Percentiles rank a stretch among this genome's conserved stretches.
Conservation (phyloP, 768 basidiomycete genomes). For the Pulveroboletus frians region DNA sequence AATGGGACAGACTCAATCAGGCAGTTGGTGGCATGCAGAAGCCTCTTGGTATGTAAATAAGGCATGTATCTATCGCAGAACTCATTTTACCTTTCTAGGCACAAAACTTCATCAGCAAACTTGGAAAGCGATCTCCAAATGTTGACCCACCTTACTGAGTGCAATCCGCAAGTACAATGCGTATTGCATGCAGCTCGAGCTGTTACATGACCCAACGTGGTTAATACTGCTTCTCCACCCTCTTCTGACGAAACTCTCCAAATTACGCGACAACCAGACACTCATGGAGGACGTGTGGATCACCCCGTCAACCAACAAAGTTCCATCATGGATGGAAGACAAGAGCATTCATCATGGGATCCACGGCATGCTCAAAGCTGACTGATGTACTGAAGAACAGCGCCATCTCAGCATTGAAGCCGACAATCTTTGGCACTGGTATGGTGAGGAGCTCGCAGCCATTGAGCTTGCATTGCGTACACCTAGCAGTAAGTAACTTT, state of each 20-base stretch:
- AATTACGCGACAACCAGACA: neutral
- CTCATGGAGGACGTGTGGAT: neutral
- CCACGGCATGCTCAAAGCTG: neutral
- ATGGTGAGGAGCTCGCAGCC: neutral
- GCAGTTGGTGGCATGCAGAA: neutral
- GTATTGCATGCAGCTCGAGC: neutral
- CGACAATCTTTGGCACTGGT: neutral
- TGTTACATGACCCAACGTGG: neutral
- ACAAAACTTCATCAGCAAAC: no score
- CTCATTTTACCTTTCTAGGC: neutral
- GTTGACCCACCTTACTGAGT: neutral
- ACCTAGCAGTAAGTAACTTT: conserved; percentile 1
- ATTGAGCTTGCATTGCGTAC: neutral
- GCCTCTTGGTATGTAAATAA: neutral
- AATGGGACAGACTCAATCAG: conserved; percentile 2
- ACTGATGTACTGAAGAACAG: neutral
- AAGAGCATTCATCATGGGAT: neutral
- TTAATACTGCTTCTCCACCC: neutral
- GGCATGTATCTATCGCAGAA: neutral
- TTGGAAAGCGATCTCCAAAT: no score
- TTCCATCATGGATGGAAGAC: neutral
- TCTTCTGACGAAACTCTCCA: neutral
- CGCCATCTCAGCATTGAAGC: neutral
- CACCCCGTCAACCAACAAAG: accelerated
- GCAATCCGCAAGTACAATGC: neutral